Conservation (phyloP, 495 filamentous ascomycete species). For the Jackrogersella multiformis region DNA sequence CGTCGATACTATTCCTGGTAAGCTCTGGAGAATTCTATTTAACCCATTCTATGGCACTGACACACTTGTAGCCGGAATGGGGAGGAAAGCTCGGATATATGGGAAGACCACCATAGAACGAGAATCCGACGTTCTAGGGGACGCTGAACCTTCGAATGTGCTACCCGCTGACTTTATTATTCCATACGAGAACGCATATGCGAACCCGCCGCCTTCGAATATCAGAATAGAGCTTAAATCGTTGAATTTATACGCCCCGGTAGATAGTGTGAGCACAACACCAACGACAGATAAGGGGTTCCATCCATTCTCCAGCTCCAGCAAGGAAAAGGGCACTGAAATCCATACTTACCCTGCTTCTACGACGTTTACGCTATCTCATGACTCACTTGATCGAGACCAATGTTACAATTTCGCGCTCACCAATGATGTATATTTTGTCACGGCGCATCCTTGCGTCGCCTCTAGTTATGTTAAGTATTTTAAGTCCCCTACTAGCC, state of each 20-base stretch:
- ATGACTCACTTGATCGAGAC: constrained; percentile 48
- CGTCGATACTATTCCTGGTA: constrained; percentile 60
- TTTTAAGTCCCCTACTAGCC: constrained; percentile 58
- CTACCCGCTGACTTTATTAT: constrained; percentile 67
- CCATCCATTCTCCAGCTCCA: constrained; percentile 47
- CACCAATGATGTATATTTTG: constrained; percentile 70
- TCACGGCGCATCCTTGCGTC: constrained; percentile 71
- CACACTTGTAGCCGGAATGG: constrained; percentile 49
- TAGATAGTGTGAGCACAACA: constrained; percentile 49
- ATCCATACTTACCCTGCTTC: constrained; percentile 61
- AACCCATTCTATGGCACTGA: constrained; percentile 10
- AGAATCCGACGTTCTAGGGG: constrained; percentile 63
- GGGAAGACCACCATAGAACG: constrained; percentile 57
- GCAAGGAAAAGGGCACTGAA: constrained; percentile 45
- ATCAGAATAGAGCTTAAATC: constrained; percentile 56
- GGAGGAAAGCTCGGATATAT: constrained; percentile 59
- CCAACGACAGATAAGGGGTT: constrained; percentile 48
- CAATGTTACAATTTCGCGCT: constrained; percentile 59
- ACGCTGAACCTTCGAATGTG: constrained; percentile 56
- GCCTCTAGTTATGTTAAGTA: constrained; percentile 63
- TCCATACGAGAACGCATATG: constrained; percentile 61
- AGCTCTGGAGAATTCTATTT: constrained; percentile 25
- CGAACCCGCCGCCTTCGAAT: constrained; percentile 49
- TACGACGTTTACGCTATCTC: constrained; percentile 60
- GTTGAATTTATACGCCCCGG: constrained; percentile 50